Evolutionary conservation across 768 basidiomycete species (phyloP).

Genomic region (Pleurotus platypus): DNA sequence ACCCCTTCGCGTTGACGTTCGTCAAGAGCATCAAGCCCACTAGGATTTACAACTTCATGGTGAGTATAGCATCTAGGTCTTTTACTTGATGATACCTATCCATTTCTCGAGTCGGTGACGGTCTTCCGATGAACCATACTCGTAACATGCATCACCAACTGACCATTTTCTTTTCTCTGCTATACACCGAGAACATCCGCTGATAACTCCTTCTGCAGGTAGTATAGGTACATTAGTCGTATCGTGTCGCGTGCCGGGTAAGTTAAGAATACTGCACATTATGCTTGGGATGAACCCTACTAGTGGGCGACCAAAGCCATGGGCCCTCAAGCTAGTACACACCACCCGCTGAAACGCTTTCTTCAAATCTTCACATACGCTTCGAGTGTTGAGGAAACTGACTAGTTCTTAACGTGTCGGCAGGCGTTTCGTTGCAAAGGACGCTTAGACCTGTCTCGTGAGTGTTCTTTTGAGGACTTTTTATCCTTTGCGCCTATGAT

Average conservation of each 20-base stretch:
- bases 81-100: conserved; percentile 62
- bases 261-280: conserved; percentile 4
- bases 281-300: conserved; percentile 28
- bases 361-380: neutral
- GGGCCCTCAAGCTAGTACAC: conserved; percentile 36
- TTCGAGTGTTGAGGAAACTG: conserved; percentile 9
- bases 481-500: conserved; percentile 40
- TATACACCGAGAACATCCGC: conserved; percentile 5
- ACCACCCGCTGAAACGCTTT: conserved; percentile 37
- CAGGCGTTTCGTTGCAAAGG: conserved; percentile 1
- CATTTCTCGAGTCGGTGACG: conserved; percentile 69
- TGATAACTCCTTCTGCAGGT: neutral
- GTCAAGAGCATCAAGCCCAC: neutral
- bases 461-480: neutral
- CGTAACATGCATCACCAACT: conserved; percentile 78
- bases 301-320: conserved; percentile 31
- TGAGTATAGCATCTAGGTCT: neutral
- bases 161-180: conserved; percentile 26
- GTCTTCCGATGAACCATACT: conserved; percentile 65
- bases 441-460: neutral
- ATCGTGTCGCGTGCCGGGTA: conserved; percentile 4
- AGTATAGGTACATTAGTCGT: neutral
- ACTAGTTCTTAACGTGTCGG: conserved; percentile 3
- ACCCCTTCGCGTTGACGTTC: neutral
- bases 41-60: neutral